Evolutionary conservation across 805 yeast genomes (phyloP), one percentile per base, ranked within the genome.

Genomic region (Metschnikowia lunata): DNA sequence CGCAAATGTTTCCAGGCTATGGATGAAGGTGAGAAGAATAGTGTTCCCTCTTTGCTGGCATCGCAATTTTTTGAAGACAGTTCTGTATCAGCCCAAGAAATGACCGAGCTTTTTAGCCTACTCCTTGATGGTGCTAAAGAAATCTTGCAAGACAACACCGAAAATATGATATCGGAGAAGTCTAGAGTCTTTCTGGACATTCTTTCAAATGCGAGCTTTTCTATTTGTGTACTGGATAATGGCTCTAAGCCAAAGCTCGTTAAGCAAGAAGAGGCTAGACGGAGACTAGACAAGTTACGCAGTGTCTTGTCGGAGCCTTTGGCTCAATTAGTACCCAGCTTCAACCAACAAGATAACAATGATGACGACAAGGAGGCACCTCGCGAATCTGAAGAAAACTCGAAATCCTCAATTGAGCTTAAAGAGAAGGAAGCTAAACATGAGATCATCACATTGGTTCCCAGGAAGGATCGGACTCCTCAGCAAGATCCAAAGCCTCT

Each of bases 1-100:
- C 66, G 73, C 42, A 62, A 57, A 4, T 62, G 78, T 0, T 47
- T 75, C 33, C 57, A 26, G 7, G 38, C 35, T 7, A 29, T 30
- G 32, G 39, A 34, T 11, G 36, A 33, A 11, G 14, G 7, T 12
- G 23, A 26, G 5, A 9, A 12, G 8, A n/a, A 29, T 8, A 4
- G 13, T 14, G 28, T n/a, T 29, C 36, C 36, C 11, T 8, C 37
- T 18, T 35, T n/a, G 31, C 31, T 4, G n/a, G n/a, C 11, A 29
- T 9, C 30, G 6, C 11, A 12, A 27, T 12, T 8, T n/a, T 13
- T 11, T 11, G 38, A 28, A 23, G 29, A 34, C 13, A 34, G 14
- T 13, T 31, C 42, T 11, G 10, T 8, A 10, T 36, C 30, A 38
- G 40, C 36, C 14, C 27, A 11, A 1, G 39, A 37, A 31, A 28